phyloP scores from a whole-genome alignment of 176 grass and related monocot species.

The Otatea glauca region DNA sequence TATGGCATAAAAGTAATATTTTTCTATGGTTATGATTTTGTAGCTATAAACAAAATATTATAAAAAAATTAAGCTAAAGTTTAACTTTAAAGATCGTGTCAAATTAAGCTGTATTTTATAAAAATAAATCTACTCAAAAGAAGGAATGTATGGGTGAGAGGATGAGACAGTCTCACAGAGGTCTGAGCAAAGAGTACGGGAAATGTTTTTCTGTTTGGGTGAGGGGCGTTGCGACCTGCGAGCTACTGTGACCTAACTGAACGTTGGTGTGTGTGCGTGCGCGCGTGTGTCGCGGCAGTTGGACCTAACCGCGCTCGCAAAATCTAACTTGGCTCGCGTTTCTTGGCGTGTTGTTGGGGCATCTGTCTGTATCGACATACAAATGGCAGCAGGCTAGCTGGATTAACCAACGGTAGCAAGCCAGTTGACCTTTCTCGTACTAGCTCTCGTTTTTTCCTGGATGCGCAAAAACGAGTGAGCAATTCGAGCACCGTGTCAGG shows the following conservation, averaged over 20 bases:
- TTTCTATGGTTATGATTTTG: no score
- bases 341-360: constrained; percentile 18
- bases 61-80: no score
- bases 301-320: constrained; percentile 38
- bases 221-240: constrained; percentile 46
- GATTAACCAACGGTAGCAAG: no score
- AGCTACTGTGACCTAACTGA: constrained; percentile 57
- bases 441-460: no score
- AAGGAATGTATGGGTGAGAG: background rate
- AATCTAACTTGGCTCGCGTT: constrained; percentile 11
- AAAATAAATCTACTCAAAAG: background rate
- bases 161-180: background rate
- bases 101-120: no score
- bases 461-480: no score
- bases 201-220: constrained; percentile 30
- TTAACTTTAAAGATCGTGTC: no score
- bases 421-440: no score
- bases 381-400: no score
- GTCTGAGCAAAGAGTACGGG: background rate
- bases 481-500: background rate
- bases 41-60: no score
- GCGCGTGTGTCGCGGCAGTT: constrained; percentile 39
- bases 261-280: background rate
- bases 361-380: background rate
- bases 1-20: no score